Evolutionary conservation across 108 stramenopile genomes (phyloP), one percentile per base, ranked within the genome.

Genomic region (Fistulifera solaris): DNA sequence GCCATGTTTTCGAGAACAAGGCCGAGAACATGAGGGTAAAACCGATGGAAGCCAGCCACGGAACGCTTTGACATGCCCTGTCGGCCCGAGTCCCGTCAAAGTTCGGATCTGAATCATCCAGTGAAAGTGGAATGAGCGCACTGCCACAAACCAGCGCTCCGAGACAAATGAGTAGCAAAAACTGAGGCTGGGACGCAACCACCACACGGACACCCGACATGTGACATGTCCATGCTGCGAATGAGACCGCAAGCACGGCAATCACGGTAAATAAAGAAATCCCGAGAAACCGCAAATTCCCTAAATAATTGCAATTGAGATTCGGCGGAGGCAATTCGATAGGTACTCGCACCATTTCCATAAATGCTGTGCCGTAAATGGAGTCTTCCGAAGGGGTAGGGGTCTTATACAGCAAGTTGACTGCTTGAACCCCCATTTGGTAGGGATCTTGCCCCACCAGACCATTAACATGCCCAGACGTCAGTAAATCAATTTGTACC

Each of bases 1-100:
- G 61, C 73, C 66, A 74, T 12, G 70, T 62, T 57, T 82, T 82
- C 41, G 66, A 63, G 38, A 66, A 71, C 19, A 82, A 52, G 23
- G 76, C 76, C 2, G 70, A 58, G 45, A 75, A 77, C 0, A 63
- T 56, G 13, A 62, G 61, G 1, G 61, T 55, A 38, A 72, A 75
- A 22, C 81, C 81, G 27, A 73, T 49, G 15, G 57, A 67, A 15
- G 67, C 18, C 10, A 75, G 48, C 72, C 71, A 78, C 6, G 76
- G 68, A 12, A 51, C 17, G 8, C 59, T 40, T 56, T 68, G 65
- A 48, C 75, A 77, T 0, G 75, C 67, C 11, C 43, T 64, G 27
- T 35, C 31, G 31, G 31, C 31, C 8, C 31, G 31, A 6, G 31
- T 8, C 8, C 31, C 31, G 3, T 62, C 14, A 72, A 70, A 24